Conservation (phyloP, 2,329 filamentous ascomycete species). For the Aspergillus sp. region DNA sequence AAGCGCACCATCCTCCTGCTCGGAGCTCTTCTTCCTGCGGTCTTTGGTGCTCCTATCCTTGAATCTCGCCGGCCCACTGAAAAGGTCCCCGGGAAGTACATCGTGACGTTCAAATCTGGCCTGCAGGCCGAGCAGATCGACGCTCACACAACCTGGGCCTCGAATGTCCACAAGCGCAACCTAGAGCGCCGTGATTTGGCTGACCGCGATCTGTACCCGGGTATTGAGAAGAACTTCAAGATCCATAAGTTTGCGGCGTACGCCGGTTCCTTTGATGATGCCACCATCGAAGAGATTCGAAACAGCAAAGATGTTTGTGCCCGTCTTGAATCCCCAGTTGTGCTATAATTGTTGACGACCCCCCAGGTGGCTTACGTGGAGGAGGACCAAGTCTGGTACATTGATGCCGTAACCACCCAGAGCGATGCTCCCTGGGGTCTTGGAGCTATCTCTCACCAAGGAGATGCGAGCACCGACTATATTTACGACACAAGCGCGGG, state of each 20-base stretch:
- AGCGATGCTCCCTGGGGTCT: slow-evolving; percentile 36
- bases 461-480: slow-evolving; percentile 27
- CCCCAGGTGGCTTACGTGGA: slow-evolving; percentile 26
- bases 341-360: slow-evolving; percentile 6
- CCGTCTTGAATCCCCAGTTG: slow-evolving; percentile 2
- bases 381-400: slow-evolving; percentile 25
- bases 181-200: slow-evolving; percentile 14
- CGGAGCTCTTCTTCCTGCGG: slow-evolving; percentile 23
- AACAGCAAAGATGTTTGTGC: slow-evolving; percentile 32
- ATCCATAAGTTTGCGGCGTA: slow-evolving; percentile 47
- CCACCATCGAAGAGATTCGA: slow-evolving; percentile 42
- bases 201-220: slow-evolving; percentile 15
- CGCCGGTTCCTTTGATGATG: slow-evolving; percentile 46
- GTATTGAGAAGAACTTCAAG: slow-evolving; percentile 45
- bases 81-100: slow-evolving; percentile 25
- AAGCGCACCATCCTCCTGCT: slow-evolving; percentile 23
- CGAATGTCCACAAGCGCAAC: slow-evolving; percentile 21
- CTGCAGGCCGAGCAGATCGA: slow-evolving; percentile 18
- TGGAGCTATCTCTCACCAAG: slow-evolving; percentile 31
- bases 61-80: slow-evolving; percentile 13
- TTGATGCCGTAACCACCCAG: slow-evolving; percentile 22
- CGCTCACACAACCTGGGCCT: slow-evolving; percentile 22
- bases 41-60: slow-evolving; percentile 18
- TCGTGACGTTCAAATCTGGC: slow-evolving; percentile 25
- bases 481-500: slow-evolving; percentile 38